phyloP scores from a whole-genome alignment of 768 basidiomycete species.

The Leccinum uliginosum region DNA sequence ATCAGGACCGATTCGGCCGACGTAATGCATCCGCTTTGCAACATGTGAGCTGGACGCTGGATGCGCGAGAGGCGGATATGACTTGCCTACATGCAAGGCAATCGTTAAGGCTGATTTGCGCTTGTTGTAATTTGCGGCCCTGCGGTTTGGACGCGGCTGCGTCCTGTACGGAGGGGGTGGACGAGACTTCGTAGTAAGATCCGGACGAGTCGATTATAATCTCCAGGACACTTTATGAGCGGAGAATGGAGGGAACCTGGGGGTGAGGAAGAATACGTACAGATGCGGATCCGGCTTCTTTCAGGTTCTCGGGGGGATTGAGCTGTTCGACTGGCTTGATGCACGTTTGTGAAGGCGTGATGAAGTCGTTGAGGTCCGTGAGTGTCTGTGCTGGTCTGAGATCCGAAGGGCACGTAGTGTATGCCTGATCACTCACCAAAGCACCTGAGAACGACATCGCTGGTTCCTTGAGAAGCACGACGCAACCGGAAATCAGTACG shows the following conservation, averaged over 20 bases:
- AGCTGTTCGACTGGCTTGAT: slow-evolving; percentile 85
- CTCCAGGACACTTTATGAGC: slow-evolving; percentile 34
- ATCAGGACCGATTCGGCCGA: slow-evolving; percentile 97
- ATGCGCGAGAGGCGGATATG: not conserved
- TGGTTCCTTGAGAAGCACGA: not conserved
- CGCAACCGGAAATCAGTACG: not conserved
- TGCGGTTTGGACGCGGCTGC: slow-evolving; percentile 20
- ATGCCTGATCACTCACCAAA: slow-evolving; percentile 44
- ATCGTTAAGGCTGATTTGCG: slow-evolving; percentile 95
- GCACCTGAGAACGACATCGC: slow-evolving; percentile 86
- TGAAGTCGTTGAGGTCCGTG: slow-evolving; percentile 95
- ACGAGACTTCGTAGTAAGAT: slow-evolving; percentile 80
- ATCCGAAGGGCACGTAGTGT: not conserved
- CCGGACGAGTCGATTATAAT: slow-evolving; percentile 85
- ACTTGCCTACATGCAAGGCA: slow-evolving; percentile 95
- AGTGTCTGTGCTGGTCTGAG: slow-evolving; percentile 54
- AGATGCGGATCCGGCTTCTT: slow-evolving; percentile 39
- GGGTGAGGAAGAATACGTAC: slow-evolving; percentile 27
- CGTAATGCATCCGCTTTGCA: slow-evolving; percentile 88
- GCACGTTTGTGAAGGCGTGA: slow-evolving; percentile 93
- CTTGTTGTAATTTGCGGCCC: slow-evolving; percentile 75
- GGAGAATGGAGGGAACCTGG: not conserved
- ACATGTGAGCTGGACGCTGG: slow-evolving; percentile 8
- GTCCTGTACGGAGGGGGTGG: slow-evolving; percentile 22
- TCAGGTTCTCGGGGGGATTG: slow-evolving; percentile 37